Base-by-base conservation (phyloP, 2,329 filamentous ascomycete genomes). In the Beauveria rudraprayagi region DNA sequence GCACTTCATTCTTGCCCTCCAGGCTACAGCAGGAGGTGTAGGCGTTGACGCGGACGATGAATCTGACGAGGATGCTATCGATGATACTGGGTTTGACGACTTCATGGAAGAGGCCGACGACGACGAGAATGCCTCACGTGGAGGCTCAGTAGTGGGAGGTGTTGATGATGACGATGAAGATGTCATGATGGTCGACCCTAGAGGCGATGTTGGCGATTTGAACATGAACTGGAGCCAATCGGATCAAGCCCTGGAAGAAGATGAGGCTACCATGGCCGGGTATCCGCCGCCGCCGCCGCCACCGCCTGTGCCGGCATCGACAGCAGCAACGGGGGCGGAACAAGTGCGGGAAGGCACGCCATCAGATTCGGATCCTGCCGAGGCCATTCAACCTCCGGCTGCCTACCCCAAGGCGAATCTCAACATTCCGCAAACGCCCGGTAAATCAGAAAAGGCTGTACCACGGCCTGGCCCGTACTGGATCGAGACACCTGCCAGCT, bases 341-440 rank as follows among this genome's bases (percentile, higher is more conserved):
- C 76, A 80, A 63, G 82, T 87, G 62, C 80, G 83, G 63, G 86
- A 86, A 65, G 78, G 84, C 26, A 90, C 87, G 5, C 85, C 87
- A 4, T 89, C 87, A 2, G 88, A 90, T 67, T 90, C 88, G 4
- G 88, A 91, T 67, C 88, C 85, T 41, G 71, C 69, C 14, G 87
- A 89, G 65, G 83, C 86, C 50, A 76, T 88, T 46, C 86, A 88
- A 58, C 82, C 85, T 4, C 78, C 84, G 3, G 79, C 77, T 0
- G 79, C 85, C 14, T 86, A 84, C 68, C 78, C 83, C 24, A 89
- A 88, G 69, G 81, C 83, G 3, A 86, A 86, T 63, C 74, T 89
- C 37, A 83, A 88, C 11, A 88, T 97, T 26, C 94, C 94, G 5
- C 89, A 88, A 70, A 97, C 94, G 0, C 92, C 92, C 1, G 84